Conservation (phyloP, 2,329 filamentous ascomycete species). For the Trichoderma sp. region DNA sequence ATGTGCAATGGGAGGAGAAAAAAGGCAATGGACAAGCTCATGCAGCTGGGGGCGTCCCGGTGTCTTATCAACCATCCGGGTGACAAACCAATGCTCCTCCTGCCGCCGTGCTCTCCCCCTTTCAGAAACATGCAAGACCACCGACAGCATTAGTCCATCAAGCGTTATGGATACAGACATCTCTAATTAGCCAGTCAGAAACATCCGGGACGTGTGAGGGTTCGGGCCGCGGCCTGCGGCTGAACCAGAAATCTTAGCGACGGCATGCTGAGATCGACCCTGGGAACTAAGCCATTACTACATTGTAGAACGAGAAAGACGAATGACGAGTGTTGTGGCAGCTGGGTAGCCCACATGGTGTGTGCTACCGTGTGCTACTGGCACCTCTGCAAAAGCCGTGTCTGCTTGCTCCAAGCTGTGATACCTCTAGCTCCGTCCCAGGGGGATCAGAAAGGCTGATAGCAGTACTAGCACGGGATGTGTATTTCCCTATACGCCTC, state of each 20-base stretch:
- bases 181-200: conserved; percentile 2
- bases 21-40: background rate
- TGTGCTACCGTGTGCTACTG: background rate
- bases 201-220: background rate
- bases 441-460: background rate
- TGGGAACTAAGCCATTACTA: background rate
- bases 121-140: background rate
- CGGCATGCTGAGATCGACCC: conserved; percentile 17
- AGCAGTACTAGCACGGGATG: background rate
- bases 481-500: background rate
- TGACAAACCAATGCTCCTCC: background rate
- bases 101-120: background rate
- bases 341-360: background rate
- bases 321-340: conserved; percentile 7
- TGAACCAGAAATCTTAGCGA: conserved; percentile 2
- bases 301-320: conserved; percentile 1
- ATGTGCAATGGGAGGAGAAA: background rate
- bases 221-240: conserved; percentile 16
- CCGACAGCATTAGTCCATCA: background rate
- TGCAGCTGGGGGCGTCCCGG: background rate
- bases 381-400: background rate
- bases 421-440: conserved; percentile 1
- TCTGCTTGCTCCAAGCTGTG: conserved; percentile 1
- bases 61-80: conserved; percentile 9
- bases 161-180: background rate